A percentile compares a stretch with the other conserved stretches of the same genome.
Conservation (phyloP, 768 basidiomycete genomes). For the Leccinum broughii region DNA sequence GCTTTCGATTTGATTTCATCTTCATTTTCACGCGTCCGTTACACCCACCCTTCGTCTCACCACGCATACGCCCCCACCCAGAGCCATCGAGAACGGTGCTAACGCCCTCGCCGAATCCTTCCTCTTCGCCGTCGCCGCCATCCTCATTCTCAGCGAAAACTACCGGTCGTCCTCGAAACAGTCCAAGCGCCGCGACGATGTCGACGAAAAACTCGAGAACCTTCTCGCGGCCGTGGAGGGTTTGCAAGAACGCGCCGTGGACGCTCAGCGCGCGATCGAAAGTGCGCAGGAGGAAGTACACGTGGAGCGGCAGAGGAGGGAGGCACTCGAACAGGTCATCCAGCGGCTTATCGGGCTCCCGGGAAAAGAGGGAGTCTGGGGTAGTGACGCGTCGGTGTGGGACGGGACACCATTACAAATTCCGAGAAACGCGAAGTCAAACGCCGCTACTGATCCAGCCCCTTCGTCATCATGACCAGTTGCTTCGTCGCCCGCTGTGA, state of each 20-base stretch:
- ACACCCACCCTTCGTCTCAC: neutral
- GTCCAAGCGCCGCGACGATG: slow-evolving; percentile 66
- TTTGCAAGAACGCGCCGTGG: slow-evolving; percentile 39
- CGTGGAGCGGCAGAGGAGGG: slow-evolving; percentile 43
- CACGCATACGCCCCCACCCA: slow-evolving; percentile 24
- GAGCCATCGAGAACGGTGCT: slow-evolving; percentile 85
- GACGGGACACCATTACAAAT: slow-evolving; percentile 56
- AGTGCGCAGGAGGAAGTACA: slow-evolving; percentile 45
- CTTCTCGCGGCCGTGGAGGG: slow-evolving; percentile 48
- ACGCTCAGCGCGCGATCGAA: slow-evolving; percentile 45
- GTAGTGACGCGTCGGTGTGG: slow-evolving; percentile 43
- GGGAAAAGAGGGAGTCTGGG: slow-evolving; percentile 55
- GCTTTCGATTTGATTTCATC: neutral
- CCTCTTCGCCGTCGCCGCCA: slow-evolving; percentile 73
- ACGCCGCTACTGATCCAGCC: neutral
- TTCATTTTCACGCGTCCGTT: neutral
- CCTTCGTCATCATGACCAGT: slow-evolving; percentile 6
- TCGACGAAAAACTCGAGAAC: slow-evolving; percentile 70
- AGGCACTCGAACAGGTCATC: slow-evolving; percentile 65
- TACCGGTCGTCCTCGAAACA: slow-evolving; percentile 73
- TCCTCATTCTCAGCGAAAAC: slow-evolving; percentile 72
- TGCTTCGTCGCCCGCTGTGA: neutral
- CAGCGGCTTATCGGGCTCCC: slow-evolving; percentile 61
- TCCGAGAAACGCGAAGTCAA: slow-evolving; percentile 33
- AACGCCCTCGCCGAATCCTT: slow-evolving; percentile 85